These are phyloP conservation scores for Saccharomycopsis fodiens DNA, from an alignment of 805 yeast genomes.

Conservation along the genomic window DNA sequence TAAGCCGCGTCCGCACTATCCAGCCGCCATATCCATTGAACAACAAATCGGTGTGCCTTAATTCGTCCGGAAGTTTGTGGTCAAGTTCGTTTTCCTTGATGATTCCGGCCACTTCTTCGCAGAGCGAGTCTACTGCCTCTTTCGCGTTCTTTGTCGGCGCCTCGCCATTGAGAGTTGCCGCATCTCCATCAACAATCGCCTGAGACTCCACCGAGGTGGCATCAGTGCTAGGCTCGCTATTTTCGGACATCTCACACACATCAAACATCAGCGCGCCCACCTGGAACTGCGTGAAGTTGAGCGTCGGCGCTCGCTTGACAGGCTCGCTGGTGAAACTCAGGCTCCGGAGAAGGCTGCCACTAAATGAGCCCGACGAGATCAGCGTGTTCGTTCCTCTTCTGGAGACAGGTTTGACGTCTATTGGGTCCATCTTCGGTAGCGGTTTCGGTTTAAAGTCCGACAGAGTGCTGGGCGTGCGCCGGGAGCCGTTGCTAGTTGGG, in stretches of 20 bases:
- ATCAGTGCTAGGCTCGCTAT: not conserved
- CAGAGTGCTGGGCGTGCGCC: no score
- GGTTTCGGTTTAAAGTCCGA: slow-evolving; percentile 8
- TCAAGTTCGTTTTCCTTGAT: slow-evolving; percentile 14
- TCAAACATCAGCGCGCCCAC: slow-evolving; percentile 1
- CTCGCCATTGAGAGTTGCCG: not conserved
- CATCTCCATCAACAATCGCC: not conserved
- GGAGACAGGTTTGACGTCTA: not conserved
- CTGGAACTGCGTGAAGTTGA: not conserved
- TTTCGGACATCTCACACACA: not conserved
- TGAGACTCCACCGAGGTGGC: not conserved
- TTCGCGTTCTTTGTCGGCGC: not conserved
- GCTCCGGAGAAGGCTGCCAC: not conserved
- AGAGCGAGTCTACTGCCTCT: not conserved
- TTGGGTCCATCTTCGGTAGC: slow-evolving; percentile 11
- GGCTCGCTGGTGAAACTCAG: not conserved
- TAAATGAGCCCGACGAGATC: not conserved
- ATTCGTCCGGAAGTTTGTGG: slow-evolving; percentile 20
- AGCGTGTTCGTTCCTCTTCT: not conserved
- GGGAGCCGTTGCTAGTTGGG: no score
- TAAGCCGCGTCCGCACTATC: slow-evolving; percentile 12
- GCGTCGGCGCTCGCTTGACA: not conserved
- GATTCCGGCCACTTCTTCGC: not conserved
- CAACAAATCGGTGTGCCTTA: slow-evolving; percentile 11
- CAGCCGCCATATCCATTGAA: slow-evolving; percentile 20